Base-by-base conservation (phyloP, 208 protist species). In the Leptomonas seymouri region DNA sequence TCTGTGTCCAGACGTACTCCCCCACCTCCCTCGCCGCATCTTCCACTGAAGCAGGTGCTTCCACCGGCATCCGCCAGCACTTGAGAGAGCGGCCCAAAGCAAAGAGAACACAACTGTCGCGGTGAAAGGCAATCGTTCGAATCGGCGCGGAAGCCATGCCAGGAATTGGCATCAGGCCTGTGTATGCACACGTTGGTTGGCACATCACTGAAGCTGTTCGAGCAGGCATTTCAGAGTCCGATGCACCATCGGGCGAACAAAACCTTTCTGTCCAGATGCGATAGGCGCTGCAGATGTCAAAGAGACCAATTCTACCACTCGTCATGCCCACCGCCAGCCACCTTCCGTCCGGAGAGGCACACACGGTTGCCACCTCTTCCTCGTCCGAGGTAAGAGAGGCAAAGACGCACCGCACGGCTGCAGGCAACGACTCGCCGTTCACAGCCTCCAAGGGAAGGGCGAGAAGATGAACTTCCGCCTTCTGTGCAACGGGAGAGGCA, bases 321-420 rank as follows among this genome's bases (percentile, higher is more conserved):
- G 18, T 34, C 50, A 54, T 30, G 12, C 63, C 70, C 36, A 81
- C 62, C 4, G 75, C 69, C 21, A 85, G 25, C 80, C 80, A 85
- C 8, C 5, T 16, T 2, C 61, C 61, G 15, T 76, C 71, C 2
- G 64, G 71, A 20, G 71, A 71, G 41, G 50, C 55, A 21, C 71
- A 20, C 31, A 71, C 21, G 15, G 50, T 7, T 3, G 49, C n/a
- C 23, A 62, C 65, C 31, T 65, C 65, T 25, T 65, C 64, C 8
- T 46, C 31, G 6, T 27, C 25, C 39, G 39, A 25, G 57, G 4
- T 2, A 20, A 49, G 14, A 0, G 50, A 34, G 4, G 53, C 31
- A 18, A 56, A 58, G 25, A 49, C 49, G 27, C 31, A 77, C 34
- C 71, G 71, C 34, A 71, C 64, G 18, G 53, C 71, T n/a, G 49